Conservation (phyloP, 78 protist species). For the Fonticula alba region DNA sequence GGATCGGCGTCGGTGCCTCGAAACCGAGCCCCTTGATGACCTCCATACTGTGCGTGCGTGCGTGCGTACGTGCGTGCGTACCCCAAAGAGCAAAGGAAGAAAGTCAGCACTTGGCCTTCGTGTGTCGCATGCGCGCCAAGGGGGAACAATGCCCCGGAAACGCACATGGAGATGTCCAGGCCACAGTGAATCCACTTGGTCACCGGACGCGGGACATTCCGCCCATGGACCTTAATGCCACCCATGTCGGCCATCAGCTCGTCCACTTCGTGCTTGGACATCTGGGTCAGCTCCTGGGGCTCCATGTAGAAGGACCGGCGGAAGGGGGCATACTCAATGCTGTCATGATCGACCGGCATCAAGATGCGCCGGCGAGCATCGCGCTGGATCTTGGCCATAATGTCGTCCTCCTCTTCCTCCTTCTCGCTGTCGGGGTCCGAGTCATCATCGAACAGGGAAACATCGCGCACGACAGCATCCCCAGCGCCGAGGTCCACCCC, state of each 20-base stretch:
- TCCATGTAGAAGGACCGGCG: conserved; percentile 70
- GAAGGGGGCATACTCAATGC: conserved; percentile 48
- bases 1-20: conserved; percentile 75
- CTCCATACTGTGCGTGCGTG: conserved; percentile 1
- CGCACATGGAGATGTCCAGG: neutral
- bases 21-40: conserved; percentile 20
- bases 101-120: neutral
- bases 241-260: conserved; percentile 19
- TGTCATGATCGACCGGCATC: conserved; percentile 72
- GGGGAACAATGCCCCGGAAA: neutral
- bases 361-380: too few species aligned
- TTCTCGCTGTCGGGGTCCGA: neutral
- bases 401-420: conserved; percentile 3
- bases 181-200: conserved; percentile 67
- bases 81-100: neutral
- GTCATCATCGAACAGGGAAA: too few species aligned
- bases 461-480: neutral
- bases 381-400: conserved; percentile 7
- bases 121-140: neutral
- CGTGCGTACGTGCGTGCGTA: neutral
- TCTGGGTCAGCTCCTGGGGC: conserved; percentile 35
- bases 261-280: conserved; percentile 47
- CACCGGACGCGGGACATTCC: conserved; percentile 70
- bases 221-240: conserved; percentile 27
- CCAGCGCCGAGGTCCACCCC: conserved; percentile 1